Base-by-base conservation (phyloP, 768 basidiomycete genomes). In the Russula sp. region DNA sequence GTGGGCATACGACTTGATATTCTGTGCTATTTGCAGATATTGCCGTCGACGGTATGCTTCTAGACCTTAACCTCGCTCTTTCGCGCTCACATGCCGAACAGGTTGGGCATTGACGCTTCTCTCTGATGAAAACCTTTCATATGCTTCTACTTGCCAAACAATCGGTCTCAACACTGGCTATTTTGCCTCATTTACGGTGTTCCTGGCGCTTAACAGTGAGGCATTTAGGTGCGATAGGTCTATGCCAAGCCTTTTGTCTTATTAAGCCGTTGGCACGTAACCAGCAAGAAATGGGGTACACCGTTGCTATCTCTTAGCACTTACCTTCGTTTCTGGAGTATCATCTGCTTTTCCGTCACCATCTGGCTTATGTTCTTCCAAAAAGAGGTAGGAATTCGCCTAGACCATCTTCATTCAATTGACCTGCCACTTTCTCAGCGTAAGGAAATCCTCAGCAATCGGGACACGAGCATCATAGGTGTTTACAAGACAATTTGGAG, bases 141-240 rank as follows among this genome's bases (percentile, higher is more conserved):
- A 95, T 72, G 97, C 97, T 3, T 97, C 94, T 20, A 98, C 95
- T 8, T 98, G 96, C 63, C 97, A 99, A 75, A 98, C 97, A 0
- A 92, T 98, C 65, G 97, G 97, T 14, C 80, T 99, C 28, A 98
- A 96, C 70, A 90, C 92, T 1, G 97, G 97, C 6, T 98, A 88
- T 75, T 95, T 98, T 72, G 83, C 94, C 34, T 94, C 93, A 2
- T 98, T 97, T 73, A 99, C 97, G 9, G 94, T 98, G 7, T 98
- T 98, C 73, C 82, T 99, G 48, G 97, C 97, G 0, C 86, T 99
- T 73, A 99, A 98, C 73, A 94, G 92, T 68, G 88, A 93, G 70
- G 87, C 89, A 28, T 99, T 99, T 72, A 84, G 67, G 67, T 69
- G 32, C 26, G 40, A 51, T 24, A 53, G 13, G 26, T 64, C 59